phyloP scores from a whole-genome alignment of 345 rosid species.

The Eucalyptus marginata region DNA sequence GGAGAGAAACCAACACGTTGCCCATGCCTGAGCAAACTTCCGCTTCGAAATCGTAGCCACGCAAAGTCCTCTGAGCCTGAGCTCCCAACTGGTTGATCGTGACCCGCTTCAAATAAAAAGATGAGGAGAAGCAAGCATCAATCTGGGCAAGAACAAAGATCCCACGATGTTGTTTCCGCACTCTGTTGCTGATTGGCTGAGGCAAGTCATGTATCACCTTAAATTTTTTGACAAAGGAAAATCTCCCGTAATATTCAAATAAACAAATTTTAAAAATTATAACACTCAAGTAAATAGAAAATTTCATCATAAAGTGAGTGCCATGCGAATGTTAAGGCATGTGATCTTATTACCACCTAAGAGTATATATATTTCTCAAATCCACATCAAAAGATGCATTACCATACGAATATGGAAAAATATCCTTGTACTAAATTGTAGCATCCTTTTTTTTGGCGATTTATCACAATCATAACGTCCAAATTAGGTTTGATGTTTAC shows the following conservation, averaged over 20 bases:
- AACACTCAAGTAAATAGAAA: neutral
- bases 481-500: neutral
- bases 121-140: neutral
- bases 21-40: neutral
- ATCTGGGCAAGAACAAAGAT: neutral
- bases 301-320: too few species aligned
- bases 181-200: neutral
- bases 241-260: neutral
- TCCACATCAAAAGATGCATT: neutral
- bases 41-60: neutral
- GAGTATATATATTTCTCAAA: neutral
- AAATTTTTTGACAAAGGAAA: neutral
- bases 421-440: neutral
- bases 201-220: neutral
- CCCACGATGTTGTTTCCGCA: neutral
- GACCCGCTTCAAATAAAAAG: neutral
- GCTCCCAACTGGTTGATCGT: neutral
- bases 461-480: neutral
- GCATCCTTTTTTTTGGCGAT: neutral
- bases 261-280: neutral
- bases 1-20: neutral
- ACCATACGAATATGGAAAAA: neutral
- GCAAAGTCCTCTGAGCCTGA: too few species aligned
- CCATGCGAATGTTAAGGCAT: neutral
- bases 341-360: neutral